These are phyloP conservation scores for Phytophthora aleatoria DNA, from an alignment of 352 stramenopile species.

Conservation along the genomic window DNA sequence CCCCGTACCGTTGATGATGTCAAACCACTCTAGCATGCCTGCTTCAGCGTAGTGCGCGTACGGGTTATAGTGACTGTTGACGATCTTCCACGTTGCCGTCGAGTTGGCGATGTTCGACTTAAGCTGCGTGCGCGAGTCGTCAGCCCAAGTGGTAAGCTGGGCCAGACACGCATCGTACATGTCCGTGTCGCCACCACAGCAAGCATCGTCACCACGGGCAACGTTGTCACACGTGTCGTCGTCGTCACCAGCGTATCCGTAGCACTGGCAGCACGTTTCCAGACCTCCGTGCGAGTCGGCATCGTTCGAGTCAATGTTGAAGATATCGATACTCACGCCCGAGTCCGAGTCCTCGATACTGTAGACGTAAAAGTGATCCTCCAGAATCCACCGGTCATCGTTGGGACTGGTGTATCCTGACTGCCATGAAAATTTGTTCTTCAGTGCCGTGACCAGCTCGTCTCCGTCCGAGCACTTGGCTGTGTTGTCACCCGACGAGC, in stretches of 20 bases:
- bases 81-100: conserved; percentile 69
- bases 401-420: conserved; percentile 53
- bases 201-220: conserved; percentile 44
- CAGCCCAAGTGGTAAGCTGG: conserved; percentile 45
- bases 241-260: conserved; percentile 52
- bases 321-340: conserved; percentile 60
- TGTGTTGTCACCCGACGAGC: conserved; percentile 34
- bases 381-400: conserved; percentile 54
- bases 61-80: conserved; percentile 68
- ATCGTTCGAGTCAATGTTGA: conserved; percentile 65
- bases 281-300: conserved; percentile 51
- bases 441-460: conserved; percentile 32
- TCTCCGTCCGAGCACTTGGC: conserved; percentile 30
- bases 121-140: conserved; percentile 50
- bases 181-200: conserved; percentile 43
- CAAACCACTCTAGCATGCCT: conserved; percentile 46
- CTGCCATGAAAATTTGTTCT: conserved; percentile 57
- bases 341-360: conserved; percentile 42
- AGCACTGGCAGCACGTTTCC: conserved; percentile 65
- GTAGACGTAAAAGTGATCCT: conserved; percentile 66
- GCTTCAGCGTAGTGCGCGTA: conserved; percentile 48
- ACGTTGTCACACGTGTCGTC: conserved; percentile 50
- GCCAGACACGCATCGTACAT: conserved; percentile 50
- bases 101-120: conserved; percentile 49
- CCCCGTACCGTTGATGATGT: conserved; percentile 43